Base-by-base conservation (phyloP, 371 early-diverging fungal species). In the Zychaea mexicana region DNA sequence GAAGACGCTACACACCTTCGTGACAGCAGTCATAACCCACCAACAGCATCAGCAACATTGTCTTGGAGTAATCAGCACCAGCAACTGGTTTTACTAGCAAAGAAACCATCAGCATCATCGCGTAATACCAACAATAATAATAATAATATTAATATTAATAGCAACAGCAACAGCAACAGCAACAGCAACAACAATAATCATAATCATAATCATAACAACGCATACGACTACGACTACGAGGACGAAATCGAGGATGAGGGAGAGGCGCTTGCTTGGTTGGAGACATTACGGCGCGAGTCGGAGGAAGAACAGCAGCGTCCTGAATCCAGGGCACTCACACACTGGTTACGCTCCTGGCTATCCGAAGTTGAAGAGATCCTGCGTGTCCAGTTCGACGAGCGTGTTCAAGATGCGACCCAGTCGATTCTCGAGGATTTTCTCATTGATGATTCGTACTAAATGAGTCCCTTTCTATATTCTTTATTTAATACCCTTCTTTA, bases 341-440 rank as follows among this genome's bases (percentile, higher is more conserved):
- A 52, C 21, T 71, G 71, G 71, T 32, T 71, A 28, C 49, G 59
- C 19, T 47, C 62, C 21, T 71, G 67, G 67, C 59, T 71, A 9
- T 39, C 58, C 2, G 59, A 65, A 24, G 65, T 71, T 24, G 65
- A 67, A 47, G 47, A 28, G 24, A 65, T 65, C 31, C 53, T 71
- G 21, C 36, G 30, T 13, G 49, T 57, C 19, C 60, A 71, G 45
- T 71, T 71, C 60, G 67, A 71, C 24, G 62, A 63, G 36, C 67
- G 71, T 22, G 65, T 71, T 7, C 71, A 71, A 32, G 71, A 71
- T 36, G 67, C 65, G 17, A 65, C 59, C 2, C 71, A 67, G 22
- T 67, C 65, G 38, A 67, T 71, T 27, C 55, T 71, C n/a, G 71
- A 71, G 26, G 67, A 67, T 32, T 66, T 71, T 49, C 45, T 71